A percentile compares a stretch with the other conserved stretches of the same genome.
These are phyloP conservation scores for Penicillium palitans DNA, from an alignment of 2,329 filamentous ascomycete genomes.

Conservation along the genomic window DNA sequence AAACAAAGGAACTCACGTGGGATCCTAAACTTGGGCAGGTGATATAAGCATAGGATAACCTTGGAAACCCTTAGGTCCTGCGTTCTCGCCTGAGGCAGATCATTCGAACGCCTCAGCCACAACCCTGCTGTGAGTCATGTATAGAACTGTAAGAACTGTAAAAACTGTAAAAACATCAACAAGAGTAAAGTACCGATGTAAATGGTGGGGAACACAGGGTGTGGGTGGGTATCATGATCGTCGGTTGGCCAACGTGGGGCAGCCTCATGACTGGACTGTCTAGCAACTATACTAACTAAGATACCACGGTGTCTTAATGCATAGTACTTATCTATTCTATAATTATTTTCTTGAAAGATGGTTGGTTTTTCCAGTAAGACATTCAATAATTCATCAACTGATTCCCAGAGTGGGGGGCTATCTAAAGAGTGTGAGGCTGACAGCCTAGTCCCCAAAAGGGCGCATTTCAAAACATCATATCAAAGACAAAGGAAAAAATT, in stretches of 20 bases:
- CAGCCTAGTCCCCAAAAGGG: neutral
- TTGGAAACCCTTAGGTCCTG: neutral
- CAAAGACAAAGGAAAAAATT: conserved; percentile 3
- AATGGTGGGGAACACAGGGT: conserved; percentile 1
- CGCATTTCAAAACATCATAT: neutral
- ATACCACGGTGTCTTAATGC: neutral
- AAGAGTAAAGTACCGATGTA: neutral
- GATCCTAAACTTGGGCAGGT: neutral
- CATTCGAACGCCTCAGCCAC: neutral
- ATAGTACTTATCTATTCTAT: neutral
- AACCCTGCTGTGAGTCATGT: conserved; percentile 8
- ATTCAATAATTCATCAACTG: neutral
- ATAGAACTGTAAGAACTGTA: neutral
- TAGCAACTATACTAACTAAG: neutral
- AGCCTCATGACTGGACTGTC: neutral
- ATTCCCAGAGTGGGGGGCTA: neutral
- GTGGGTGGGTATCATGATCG: conserved; percentile 2
- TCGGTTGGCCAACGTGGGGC: neutral
- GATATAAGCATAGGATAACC: neutral
- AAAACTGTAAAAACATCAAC: neutral
- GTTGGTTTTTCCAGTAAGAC: neutral
- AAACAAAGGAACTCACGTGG: neutral
- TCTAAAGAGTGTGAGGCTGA: conserved; percentile 6
- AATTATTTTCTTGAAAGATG: neutral
- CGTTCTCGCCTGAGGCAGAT: neutral